Percentiles rank a stretch among this genome's conserved stretches.
Evolutionary conservation across 257 asterid genomes (phyloP).

Genomic region (Henckelia pumila): DNA sequence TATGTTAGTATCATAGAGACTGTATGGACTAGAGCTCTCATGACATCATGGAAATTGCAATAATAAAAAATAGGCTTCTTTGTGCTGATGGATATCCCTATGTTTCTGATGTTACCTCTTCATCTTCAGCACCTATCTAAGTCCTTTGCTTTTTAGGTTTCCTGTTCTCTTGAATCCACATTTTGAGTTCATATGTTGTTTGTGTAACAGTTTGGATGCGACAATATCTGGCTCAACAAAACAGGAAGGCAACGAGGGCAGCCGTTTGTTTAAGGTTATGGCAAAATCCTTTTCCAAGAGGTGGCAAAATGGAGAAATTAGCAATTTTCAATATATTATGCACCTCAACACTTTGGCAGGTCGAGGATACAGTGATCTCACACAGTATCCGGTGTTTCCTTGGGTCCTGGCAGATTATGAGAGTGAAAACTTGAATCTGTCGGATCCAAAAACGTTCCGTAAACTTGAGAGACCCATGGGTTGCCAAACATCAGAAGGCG

Average conservation of each 20-base stretch:
- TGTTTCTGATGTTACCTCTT: conserved; percentile 17
- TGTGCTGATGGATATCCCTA: conserved; percentile 14
- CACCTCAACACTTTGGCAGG: conserved; percentile 98
- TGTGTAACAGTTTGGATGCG: conserved; percentile 73
- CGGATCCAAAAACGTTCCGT: conserved; percentile 89
- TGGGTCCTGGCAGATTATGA: conserved; percentile 98
- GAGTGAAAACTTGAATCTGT: conserved; percentile 76
- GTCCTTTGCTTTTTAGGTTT: not conserved
- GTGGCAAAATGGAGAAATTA: conserved; percentile 99
- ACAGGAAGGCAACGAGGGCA: conserved; percentile 92
- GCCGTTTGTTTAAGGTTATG: conserved; percentile 96
- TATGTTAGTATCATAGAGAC: not conserved
- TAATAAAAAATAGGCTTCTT: conserved; percentile 1
- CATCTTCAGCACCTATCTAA: conserved; percentile 6
- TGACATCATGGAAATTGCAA: conserved; percentile 6
- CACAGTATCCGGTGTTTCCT: conserved; percentile 99
- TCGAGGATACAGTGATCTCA: conserved; percentile 98
- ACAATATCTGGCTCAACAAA: conserved; percentile 90
- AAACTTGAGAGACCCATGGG: conserved; percentile 95
- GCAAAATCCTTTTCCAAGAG: conserved; percentile 96
- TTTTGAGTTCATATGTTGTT: conserved; percentile 23
- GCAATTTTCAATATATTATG: conserved; percentile 99
- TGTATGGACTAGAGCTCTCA: not conserved
- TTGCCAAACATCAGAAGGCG: conserved; percentile 93
- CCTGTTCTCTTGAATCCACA: conserved; percentile 18